phyloP scores from a whole-genome alignment of 2,329 filamentous ascomycete species.

The Alternaria brassicicola region DNA sequence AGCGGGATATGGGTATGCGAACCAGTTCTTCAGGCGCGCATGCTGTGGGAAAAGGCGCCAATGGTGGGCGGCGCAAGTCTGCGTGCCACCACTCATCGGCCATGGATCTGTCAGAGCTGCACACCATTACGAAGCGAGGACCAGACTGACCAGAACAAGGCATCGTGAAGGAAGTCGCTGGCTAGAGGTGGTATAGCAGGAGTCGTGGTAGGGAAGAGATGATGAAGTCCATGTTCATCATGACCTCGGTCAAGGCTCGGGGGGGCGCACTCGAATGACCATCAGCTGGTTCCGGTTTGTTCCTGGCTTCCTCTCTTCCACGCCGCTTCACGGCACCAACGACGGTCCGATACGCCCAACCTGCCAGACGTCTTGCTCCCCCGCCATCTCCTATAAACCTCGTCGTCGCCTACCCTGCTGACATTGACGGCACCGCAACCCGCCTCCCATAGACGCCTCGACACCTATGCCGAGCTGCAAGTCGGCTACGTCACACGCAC shows the following conservation, averaged over 20 bases:
- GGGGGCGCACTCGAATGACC: constrained; percentile 19
- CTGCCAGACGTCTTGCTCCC: constrained; percentile 14
- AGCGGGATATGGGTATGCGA: constrained; percentile 11
- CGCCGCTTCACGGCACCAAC: constrained; percentile 22
- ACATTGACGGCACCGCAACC: constrained; percentile 5
- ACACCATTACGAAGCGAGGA: constrained; percentile 12
- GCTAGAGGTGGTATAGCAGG: neutral
- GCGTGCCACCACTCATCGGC: constrained; percentile 11
- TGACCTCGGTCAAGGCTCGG: constrained; percentile 12
- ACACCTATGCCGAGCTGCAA: constrained; percentile 1
- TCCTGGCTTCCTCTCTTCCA: constrained; percentile 14
- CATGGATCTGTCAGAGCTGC: constrained; percentile 17
- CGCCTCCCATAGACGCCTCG: neutral
- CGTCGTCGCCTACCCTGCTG: constrained; percentile 17
- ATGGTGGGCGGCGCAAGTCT: constrained; percentile 5
- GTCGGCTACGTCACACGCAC: constrained; percentile 33
- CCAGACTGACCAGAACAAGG: neutral
- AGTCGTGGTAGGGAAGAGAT: neutral
- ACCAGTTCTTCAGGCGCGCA: constrained; percentile 1
- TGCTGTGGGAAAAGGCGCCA: neutral
- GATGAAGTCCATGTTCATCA: neutral
- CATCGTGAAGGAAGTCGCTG: neutral
- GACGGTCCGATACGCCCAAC: constrained; percentile 17
- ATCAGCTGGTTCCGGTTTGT: constrained; percentile 43
- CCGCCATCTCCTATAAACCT: constrained; percentile 19